Evolutionary conservation across 495 filamentous ascomycete genomes (phyloP).

Genomic region (Amniculicola lignicola): DNA sequence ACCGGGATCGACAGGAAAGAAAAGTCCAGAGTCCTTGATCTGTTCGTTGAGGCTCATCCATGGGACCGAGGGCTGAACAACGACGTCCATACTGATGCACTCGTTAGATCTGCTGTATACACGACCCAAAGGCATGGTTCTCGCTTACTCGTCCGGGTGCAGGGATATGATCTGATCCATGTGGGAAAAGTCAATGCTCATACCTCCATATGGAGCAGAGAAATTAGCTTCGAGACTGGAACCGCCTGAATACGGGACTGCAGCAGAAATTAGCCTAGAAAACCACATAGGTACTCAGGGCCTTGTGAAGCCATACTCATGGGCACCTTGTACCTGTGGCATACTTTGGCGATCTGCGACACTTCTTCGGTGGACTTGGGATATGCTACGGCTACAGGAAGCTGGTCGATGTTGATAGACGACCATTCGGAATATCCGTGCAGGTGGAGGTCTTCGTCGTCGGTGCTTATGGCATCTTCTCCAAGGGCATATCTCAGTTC

Average conservation of each 20-base stretch:
- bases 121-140: slow-evolving; percentile 2
- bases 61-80: slow-evolving; percentile 85
- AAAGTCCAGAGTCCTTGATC: slow-evolving; percentile 71
- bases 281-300: slow-evolving; percentile 7
- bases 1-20: slow-evolving; percentile 85
- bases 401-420: slow-evolving; percentile 69
- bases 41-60: slow-evolving; percentile 87
- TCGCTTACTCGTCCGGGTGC: slow-evolving; percentile 64
- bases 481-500: slow-evolving; percentile 47
- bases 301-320: slow-evolving; percentile 50
- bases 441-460: slow-evolving; percentile 72
- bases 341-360: slow-evolving; percentile 72
- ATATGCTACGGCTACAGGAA: slow-evolving; percentile 79
- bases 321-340: slow-evolving; percentile 77
- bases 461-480: slow-evolving; percentile 74
- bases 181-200: slow-evolving; percentile 81
- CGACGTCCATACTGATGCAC: slow-evolving; percentile 65
- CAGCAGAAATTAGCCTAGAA: not conserved
- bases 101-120: slow-evolving; percentile 12
- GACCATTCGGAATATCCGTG: slow-evolving; percentile 94
- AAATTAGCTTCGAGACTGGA: slow-evolving; percentile 88
- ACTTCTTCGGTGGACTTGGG: slow-evolving; percentile 78
- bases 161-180: slow-evolving; percentile 82
- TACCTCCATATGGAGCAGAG: slow-evolving; percentile 76
- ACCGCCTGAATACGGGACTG: slow-evolving; percentile 77